Evolutionary conservation across 305 asterid genomes (phyloP).

Genomic region (Fraxinus latifolia): DNA sequence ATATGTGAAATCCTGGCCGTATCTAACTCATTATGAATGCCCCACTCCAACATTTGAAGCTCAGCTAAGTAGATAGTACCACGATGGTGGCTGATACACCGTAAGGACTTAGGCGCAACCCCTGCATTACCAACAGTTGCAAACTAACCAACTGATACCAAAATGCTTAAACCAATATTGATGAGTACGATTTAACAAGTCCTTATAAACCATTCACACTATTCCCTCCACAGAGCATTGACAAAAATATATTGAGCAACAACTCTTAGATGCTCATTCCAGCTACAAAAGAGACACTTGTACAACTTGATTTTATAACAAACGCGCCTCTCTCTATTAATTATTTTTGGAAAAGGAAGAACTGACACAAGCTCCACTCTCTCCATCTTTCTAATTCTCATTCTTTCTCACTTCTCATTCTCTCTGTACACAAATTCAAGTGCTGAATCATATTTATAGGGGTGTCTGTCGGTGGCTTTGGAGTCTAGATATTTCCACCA

Average conservation of each 20-base stretch:
- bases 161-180: neutral
- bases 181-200: neutral
- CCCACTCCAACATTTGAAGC: neutral
- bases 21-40: neutral
- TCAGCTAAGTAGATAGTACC: neutral
- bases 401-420: neutral
- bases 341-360: neutral
- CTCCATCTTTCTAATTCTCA: neutral
- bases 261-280: constrained; percentile 12
- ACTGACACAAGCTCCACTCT: neutral
- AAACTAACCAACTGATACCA: neutral
- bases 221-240: neutral
- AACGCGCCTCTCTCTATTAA: neutral
- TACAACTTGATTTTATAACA: neutral
- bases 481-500: neutral
- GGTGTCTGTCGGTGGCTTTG: neutral
- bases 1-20: neutral
- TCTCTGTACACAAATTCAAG: neutral
- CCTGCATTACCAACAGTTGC: neutral
- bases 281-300: neutral
- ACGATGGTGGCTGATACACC: neutral
- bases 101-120: neutral
- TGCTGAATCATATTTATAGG: neutral
- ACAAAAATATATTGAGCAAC: neutral
- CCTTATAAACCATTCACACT: neutral